Evolutionary conservation across 1,139 yeast genomes (phyloP), one percentile per base, ranked within the genome.

Genomic region (Lodderomyces jiufengensis): DNA sequence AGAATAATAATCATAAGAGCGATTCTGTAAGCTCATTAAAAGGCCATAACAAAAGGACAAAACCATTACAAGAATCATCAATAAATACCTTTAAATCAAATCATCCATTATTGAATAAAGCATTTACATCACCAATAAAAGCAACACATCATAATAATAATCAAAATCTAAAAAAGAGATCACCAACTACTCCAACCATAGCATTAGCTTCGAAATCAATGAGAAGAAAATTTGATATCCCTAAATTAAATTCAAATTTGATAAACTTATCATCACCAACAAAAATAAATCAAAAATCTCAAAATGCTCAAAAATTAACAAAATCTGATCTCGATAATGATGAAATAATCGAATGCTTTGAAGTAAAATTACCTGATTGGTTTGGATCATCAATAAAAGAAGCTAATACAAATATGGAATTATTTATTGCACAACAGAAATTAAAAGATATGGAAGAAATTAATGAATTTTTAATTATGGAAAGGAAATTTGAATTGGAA

Each of bases 111-210:
- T 9, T 11, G 22, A 31, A 23, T 30, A 18, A 35, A 22, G 11
- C 14, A 22, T 13, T 27, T 4, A 14, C 31, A 12, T 27, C 35
- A 9, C 33, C 24, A 26, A 27, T 11, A 20, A 38, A 37, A 42
- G 59, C 36, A 55, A 53, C 3, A 55, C 59, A 11, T 37, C 54
- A 5, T 52, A 59, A 23, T 18, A 20, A 34, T n/a, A 8, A n/a
- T 8, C 13, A n/a, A n/a, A 8, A 26, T 4, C 25, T 24, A 10
- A 34, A 34, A 12, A 37, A 37, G 14, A 34, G 37, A 23, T 29
- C 28, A 12, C 30, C 41, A 2, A 34, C 29, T 16, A 26, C 39
- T 16, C 39, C 43, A 21, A 32, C 34, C 9, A 21, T 37, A 4
- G n/a, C 29, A 10, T 11, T 26, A 18, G 27, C 10, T 5, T 15